Evolutionary conservation across 2,329 filamentous ascomycete genomes (phyloP), one percentile per base, ranked within the genome.

Genomic region (Knufia petricola): DNA sequence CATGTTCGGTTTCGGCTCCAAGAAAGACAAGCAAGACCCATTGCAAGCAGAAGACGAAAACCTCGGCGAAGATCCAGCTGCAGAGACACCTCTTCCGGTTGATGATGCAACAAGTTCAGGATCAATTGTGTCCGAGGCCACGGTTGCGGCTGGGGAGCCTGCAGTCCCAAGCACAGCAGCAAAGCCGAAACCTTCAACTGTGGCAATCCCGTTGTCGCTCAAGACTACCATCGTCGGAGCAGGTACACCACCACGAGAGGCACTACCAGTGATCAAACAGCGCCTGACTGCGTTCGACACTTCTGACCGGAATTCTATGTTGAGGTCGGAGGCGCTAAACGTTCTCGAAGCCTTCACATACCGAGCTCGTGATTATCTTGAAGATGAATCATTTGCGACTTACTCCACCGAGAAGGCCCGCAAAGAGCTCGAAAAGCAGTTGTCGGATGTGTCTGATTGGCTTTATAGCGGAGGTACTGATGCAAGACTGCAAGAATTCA

Each of bases 281-380:
- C 83, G 87, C 38, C 77, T 98, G 37, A 76, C 81, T 59, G 83
- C 87, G 3, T 96, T 98, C 59, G 87, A 94, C 57, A 74, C 78
- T 21, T 95, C 90, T 2, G 92, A 98, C 66, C 78, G 77, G 57
- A 79, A 84, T 23, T 84, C 89, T 44, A 69, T 81, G 30, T 72
- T 81, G 50, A 81, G 89, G 26, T 89, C 95, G 63, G 90, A 95
- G 64, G 80, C 86, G 1, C 72, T 95, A 50, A 98, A 96, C 68
- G 84, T 85, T 55, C 79, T 98, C n/a, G 92, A 98, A 67, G 83
- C 78, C 10, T 96, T 85, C 66, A 95, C 90, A 12, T 98, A 98
- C 73, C 84, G 81, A 60, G 78, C 85, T 23, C 82, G 88, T 21
- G 88, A 95, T 64, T 75, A 94, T 38, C 73, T 95, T 1, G 83